These are phyloP conservation scores for Aspergillus texensis DNA, from an alignment of 2,329 filamentous ascomycete species.

Conservation along the genomic window DNA sequence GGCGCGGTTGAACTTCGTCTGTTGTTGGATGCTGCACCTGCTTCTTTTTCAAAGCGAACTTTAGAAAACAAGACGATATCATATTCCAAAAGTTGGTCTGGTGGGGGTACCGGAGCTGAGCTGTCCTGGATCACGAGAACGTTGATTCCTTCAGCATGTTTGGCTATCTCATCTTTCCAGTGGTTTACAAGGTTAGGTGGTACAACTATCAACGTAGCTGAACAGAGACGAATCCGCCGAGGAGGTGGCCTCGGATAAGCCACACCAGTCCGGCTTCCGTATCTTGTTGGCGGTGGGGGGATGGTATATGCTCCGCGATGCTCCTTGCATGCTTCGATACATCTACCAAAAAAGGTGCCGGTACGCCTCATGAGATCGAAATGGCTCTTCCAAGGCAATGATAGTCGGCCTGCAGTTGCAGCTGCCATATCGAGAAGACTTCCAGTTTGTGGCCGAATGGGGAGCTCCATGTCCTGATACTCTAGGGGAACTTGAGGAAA, in stretches of 20 bases:
- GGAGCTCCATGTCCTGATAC: constrained; percentile 51
- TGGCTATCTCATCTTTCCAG: constrained; percentile 78
- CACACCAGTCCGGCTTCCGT: constrained; percentile 46
- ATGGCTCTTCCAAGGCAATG: constrained; percentile 70
- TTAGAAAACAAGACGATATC: constrained; percentile 81
- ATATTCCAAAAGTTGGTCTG: constrained; percentile 62
- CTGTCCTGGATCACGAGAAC: constrained; percentile 64
- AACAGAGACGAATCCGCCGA: constrained; percentile 62
- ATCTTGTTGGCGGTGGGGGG: constrained; percentile 46
- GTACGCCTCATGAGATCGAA: constrained; percentile 56
- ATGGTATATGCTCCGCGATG: constrained; percentile 64
- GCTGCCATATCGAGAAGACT: constrained; percentile 77
- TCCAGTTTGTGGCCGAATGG: constrained; percentile 55
- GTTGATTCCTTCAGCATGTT: constrained; percentile 70
- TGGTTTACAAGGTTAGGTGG: constrained; percentile 82
- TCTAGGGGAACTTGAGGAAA: constrained; percentile 67
- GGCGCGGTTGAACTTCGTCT: constrained; percentile 47
- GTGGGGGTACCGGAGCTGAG: constrained; percentile 58
- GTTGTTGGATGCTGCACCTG: constrained; percentile 54
- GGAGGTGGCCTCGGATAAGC: constrained; percentile 41
- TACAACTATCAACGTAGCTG: constrained; percentile 75
- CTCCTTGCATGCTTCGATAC: constrained; percentile 58
- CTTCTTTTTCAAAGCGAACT: constrained; percentile 71
- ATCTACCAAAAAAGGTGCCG: constrained; percentile 57
- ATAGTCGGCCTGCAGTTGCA: constrained; percentile 65